Evolutionary conservation across 2,329 filamentous ascomycete genomes (phyloP).

Genomic region (Moelleriella libera): DNA sequence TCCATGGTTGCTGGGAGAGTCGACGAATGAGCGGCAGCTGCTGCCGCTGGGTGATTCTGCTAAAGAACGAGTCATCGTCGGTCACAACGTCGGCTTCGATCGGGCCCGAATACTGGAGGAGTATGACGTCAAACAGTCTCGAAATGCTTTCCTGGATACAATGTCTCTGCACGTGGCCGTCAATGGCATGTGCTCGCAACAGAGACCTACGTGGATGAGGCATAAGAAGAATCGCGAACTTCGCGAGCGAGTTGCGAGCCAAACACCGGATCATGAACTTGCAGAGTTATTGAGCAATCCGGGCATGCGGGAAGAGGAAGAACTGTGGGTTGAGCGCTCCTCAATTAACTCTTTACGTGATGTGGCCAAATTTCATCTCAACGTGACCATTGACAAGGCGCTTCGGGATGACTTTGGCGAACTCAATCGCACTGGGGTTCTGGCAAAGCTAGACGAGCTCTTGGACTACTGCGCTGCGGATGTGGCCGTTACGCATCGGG

Average conservation of each 20-base stretch:
- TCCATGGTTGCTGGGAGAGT: constrained; percentile 82
- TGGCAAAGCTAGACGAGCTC: constrained; percentile 62
- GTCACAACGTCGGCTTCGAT: constrained; percentile 94
- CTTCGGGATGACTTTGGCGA: constrained; percentile 76
- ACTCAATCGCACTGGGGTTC: constrained; percentile 56
- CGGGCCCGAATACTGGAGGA: constrained; percentile 79
- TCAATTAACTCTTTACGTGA: constrained; percentile 91
- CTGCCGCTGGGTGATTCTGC: constrained; percentile 73
- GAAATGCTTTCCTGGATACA: constrained; percentile 83
- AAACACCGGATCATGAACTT: constrained; percentile 58
- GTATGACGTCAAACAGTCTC: constrained; percentile 69
- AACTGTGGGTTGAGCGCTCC: constrained; percentile 88
- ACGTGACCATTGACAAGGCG: constrained; percentile 82
- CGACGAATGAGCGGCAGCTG: constrained; percentile 61
- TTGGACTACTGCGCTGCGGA: constrained; percentile 92
- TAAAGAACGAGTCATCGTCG: constrained; percentile 65
- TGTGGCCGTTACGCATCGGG: constrained; percentile 79
- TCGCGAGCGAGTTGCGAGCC: constrained; percentile 61
- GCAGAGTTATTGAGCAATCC: constrained; percentile 55
- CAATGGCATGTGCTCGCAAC: constrained; percentile 96
- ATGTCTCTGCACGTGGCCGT: constrained; percentile 98
- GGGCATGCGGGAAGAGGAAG: constrained; percentile 72
- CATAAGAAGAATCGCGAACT: constrained; percentile 82
- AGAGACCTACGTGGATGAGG: constrained; percentile 94
- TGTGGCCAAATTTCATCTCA: constrained; percentile 91